Conservation (phyloP, 2,329 filamentous ascomycete genomes). For the Dryadomyces quercus-mongolicae region DNA sequence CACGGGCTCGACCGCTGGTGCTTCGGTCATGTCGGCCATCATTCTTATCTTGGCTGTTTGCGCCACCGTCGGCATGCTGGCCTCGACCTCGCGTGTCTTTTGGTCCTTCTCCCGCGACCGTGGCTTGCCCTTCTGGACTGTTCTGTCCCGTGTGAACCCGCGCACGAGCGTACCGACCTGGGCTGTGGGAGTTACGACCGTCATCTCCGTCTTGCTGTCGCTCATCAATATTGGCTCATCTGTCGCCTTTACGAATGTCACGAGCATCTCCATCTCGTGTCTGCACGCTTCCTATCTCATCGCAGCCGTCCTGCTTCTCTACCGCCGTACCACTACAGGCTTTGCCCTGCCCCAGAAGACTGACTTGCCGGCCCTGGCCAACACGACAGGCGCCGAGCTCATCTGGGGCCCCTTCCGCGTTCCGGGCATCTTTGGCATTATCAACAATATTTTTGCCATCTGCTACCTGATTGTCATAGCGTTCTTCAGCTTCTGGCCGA, state of each 20-base stretch:
- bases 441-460: conserved; percentile 28
- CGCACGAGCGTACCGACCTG: conserved; percentile 25
- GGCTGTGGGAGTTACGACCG: conserved; percentile 1
- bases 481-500: conserved; percentile 35
- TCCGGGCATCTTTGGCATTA: conserved; percentile 25
- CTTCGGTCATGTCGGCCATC: conserved; percentile 35
- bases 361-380: conserved; percentile 33
- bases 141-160: conserved; percentile 23
- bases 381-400: conserved; percentile 38
- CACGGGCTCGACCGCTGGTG: conserved; percentile 31
- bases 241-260: conserved; percentile 2
- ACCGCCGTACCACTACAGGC: conserved; percentile 35
- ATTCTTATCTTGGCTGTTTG: conserved; percentile 33
- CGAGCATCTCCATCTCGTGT: conserved; percentile 18
- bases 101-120: conserved; percentile 33
- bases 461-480: conserved; percentile 31
- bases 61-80: conserved; percentile 38
- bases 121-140: conserved; percentile 25
- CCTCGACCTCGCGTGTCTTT: conserved; percentile 38
- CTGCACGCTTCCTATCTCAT: conserved; percentile 32
- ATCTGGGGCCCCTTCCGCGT: conserved; percentile 31
- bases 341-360: conserved; percentile 36
- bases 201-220: not conserved
- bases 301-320: conserved; percentile 27
- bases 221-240: conserved; percentile 1